These are phyloP conservation scores for Pelargonium fulgidum DNA, from an alignment of 441 rosid genomes.

Conservation along the genomic window DNA sequence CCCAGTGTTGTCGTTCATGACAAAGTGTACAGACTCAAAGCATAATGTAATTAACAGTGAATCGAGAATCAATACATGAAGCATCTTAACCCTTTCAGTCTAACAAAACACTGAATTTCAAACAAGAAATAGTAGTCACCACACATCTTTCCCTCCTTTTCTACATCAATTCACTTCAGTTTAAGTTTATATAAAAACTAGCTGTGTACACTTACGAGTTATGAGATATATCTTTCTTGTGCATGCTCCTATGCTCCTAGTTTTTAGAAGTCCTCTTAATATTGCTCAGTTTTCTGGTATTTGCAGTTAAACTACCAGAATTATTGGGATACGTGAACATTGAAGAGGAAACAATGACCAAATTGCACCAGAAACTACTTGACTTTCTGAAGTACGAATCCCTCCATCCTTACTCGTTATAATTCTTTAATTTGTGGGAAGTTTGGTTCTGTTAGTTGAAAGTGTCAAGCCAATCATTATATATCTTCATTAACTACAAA, in stretches of 20 bases:
- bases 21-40: no score
- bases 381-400: conserved; percentile 76
- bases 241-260: not conserved
- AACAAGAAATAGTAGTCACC: no score
- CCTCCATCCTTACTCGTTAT: conserved; percentile 14
- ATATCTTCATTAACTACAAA: not conserved
- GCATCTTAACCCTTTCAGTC: no score
- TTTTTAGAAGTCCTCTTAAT: not conserved
- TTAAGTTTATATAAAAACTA: no score
- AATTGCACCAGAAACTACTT: conserved; percentile 73
- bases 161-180: no score
- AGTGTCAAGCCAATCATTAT: not conserved
- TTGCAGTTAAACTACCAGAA: conserved; percentile 90
- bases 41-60: no score
- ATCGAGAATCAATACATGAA: no score
- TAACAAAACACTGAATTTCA: no score
- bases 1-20: no score
- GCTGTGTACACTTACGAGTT: no score
- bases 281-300: not conserved
- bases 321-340: conserved; percentile 73
- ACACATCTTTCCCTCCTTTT: no score
- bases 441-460: not conserved
- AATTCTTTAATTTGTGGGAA: not conserved
- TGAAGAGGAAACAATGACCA: conserved; percentile 79
- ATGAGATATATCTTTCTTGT: no score